Evolutionary conservation across 208 protist genomes (phyloP).

Genomic region (Acanthamoeba lenticulata): DNA sequence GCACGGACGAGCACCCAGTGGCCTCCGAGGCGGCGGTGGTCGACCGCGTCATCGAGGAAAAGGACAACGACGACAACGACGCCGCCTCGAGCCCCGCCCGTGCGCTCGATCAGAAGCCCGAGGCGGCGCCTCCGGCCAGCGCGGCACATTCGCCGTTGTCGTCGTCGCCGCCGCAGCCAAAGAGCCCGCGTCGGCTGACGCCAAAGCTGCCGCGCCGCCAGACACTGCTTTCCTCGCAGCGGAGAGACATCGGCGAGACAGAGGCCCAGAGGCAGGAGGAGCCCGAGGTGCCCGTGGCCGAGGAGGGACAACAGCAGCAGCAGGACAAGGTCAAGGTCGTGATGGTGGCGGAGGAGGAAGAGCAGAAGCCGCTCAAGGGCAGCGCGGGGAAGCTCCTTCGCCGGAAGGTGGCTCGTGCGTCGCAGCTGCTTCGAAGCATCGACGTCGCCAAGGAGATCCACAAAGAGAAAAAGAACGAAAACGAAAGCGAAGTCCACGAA

Average conservation of each 20-base stretch:
- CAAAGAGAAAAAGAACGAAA: conserved; percentile 9
- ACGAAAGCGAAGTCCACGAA: neutral
- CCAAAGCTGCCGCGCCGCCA: no score
- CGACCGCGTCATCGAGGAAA: neutral
- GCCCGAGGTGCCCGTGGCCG: no score
- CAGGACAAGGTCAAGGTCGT: neutral
- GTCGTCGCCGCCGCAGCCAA: no score
- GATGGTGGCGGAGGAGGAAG: neutral
- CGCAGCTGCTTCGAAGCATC: neutral
- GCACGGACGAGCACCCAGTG: neutral
- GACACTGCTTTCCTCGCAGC: no score
- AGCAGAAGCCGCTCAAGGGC: neutral
- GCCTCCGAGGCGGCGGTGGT: neutral
- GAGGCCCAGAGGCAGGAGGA: no score
- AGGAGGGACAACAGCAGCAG: no score
- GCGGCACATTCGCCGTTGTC: no score
- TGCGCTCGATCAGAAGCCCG: no score
- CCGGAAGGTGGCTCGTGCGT: neutral
- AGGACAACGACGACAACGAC: neutral
- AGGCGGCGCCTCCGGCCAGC: no score
- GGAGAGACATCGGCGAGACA: no score
- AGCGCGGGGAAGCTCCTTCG: neutral
- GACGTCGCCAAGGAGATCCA: neutral
- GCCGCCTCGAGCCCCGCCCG: no score
- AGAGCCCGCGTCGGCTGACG: no score